Evolutionary conservation across 2,329 filamentous ascomycete genomes (phyloP).

Genomic region (Aspergillus tubingensis): DNA sequence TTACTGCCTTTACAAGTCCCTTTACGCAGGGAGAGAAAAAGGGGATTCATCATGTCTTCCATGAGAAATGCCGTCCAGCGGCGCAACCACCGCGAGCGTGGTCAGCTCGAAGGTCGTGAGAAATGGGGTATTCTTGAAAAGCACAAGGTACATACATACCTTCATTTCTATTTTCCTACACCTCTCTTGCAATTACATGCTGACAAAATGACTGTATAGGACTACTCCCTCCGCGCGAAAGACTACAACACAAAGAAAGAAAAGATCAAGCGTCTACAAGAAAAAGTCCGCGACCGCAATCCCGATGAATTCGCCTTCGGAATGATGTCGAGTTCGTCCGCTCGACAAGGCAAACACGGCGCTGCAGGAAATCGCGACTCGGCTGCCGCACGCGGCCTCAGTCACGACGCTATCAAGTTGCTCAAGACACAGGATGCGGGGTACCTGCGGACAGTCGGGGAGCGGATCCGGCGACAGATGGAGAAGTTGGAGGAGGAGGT

Average conservation of each 20-base stretch:
- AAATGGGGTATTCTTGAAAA: conserved; percentile 94
- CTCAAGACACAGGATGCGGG: conserved; percentile 67
- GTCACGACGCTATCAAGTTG: conserved; percentile 61
- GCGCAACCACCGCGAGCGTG: conserved; percentile 86
- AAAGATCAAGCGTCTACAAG: conserved; percentile 59
- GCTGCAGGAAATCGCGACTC: conserved; percentile 39
- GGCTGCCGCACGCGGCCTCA: conserved; percentile 48
- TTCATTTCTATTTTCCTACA: not conserved
- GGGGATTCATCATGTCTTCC: conserved; percentile 52
- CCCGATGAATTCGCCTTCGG: conserved; percentile 68
- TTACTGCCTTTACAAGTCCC: not conserved
- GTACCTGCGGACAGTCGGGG: conserved; percentile 61
- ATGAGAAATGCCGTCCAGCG: conserved; percentile 68
- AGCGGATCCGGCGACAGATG: conserved; percentile 56
- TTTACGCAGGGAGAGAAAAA: not conserved
- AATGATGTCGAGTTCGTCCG: conserved; percentile 58
- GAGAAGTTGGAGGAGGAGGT: conserved; percentile 52
- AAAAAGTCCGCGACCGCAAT: conserved; percentile 63
- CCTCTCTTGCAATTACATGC: no score
- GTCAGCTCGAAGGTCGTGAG: conserved; percentile 78
- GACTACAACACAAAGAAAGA: conserved; percentile 65
- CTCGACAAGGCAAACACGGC: conserved; percentile 46
- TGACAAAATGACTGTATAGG: conserved; percentile 35
- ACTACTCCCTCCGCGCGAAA: conserved; percentile 66
- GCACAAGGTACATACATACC: conserved; percentile 66